Conservation (phyloP, 2,329 filamentous ascomycete genomes). For the Penicillium sp. region DNA sequence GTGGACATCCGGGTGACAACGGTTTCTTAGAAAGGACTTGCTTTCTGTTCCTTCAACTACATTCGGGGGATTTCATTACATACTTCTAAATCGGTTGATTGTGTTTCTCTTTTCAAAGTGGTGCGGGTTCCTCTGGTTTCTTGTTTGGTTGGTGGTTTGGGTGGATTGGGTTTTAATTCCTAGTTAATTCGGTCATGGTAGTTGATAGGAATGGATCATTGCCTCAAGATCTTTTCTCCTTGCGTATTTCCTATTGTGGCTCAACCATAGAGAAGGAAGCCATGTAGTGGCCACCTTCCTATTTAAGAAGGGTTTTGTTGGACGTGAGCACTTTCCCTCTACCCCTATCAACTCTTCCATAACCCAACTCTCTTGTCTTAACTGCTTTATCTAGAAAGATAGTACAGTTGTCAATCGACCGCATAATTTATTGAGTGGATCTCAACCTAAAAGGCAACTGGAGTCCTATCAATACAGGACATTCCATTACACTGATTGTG, state of each 20-base stretch:
- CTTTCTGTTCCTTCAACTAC: slow-evolving; percentile 4
- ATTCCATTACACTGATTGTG: too few relatives aligned
- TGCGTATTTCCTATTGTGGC: background rate
- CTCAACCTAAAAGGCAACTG: too few relatives aligned
- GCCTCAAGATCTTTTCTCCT: background rate
- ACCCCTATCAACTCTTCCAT: too few relatives aligned
- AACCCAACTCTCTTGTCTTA: too few relatives aligned
- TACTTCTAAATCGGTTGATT: background rate
- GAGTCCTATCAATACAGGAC: too few relatives aligned
- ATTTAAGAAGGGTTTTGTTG: background rate
- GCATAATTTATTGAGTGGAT: too few relatives aligned
- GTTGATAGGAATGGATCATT: slow-evolving; percentile 5
- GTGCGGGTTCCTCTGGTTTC: background rate
- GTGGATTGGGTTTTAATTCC: background rate
- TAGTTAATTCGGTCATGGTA: slow-evolving; percentile 5
- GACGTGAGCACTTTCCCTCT: too few relatives aligned
- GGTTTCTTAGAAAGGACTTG: background rate
- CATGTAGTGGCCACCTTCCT: background rate
- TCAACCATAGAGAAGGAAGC: too few relatives aligned
- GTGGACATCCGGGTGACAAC: slow-evolving; percentile 7
- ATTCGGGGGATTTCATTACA: background rate
- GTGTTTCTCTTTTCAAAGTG: background rate
- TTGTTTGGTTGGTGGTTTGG: background rate
- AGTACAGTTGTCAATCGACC: too few relatives aligned
- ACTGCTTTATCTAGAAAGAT: too few relatives aligned